Evolutionary conservation across 73 alveolate species (phyloP).

Genomic region (Paraurostyla sp.): DNA sequence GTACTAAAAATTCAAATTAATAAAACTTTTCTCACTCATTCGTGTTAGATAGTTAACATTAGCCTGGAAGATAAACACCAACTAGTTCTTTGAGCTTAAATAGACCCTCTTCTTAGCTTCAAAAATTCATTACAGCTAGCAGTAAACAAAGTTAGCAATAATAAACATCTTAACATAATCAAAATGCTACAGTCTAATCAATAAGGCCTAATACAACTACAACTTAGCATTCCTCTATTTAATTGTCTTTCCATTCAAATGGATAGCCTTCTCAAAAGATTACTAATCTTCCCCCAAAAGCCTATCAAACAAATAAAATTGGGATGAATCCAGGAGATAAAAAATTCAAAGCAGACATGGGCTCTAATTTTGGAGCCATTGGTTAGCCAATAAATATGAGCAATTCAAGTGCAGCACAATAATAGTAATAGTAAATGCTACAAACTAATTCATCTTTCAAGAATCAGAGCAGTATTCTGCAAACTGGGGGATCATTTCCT

Average conservation of each 20-base stretch:
- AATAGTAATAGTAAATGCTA: too few relatives aligned
- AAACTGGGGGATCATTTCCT: neutral
- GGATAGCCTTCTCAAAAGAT: neutral
- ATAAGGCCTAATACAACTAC: too few relatives aligned
- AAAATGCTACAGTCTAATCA: too few relatives aligned
- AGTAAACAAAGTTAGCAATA: too few relatives aligned
- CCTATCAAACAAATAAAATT: conserved; percentile 2
- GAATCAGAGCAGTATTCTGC: neutral
- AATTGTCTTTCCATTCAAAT: too few relatives aligned
- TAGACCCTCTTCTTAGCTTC: conserved; percentile 29
- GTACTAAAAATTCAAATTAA: neutral
- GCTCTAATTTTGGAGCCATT: neutral
- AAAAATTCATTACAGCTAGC: conserved; percentile 2
- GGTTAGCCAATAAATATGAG: neutral
- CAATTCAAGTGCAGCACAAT: too few relatives aligned
- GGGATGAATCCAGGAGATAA: conserved; percentile 53
- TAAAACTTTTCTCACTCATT: neutral
- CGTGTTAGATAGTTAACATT: neutral
- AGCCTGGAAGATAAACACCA: neutral
- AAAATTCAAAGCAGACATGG: conserved; percentile 48
- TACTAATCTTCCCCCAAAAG: conserved; percentile 21
- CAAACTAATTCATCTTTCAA: neutral
- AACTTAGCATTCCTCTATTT: too few relatives aligned
- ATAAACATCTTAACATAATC: too few relatives aligned
- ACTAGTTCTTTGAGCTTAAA: too few relatives aligned